Percentiles rank a stretch among this genome's conserved stretches.
Conservation (phyloP, 306 rosid species). For the Lupinus albus region DNA sequence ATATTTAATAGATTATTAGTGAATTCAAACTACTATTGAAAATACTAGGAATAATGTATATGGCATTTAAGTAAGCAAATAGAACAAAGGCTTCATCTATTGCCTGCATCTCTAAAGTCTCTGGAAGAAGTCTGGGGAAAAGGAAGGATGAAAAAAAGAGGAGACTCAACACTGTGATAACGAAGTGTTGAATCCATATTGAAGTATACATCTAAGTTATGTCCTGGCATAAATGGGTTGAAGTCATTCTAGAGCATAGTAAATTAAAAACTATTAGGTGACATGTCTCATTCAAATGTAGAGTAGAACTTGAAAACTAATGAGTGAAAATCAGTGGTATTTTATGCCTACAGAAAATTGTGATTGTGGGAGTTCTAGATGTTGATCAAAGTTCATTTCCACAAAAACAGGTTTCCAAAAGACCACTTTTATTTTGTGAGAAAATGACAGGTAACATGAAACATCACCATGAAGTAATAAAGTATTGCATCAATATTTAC, state of each 20-base stretch:
- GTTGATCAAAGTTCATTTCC: not conserved
- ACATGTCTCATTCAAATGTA: constrained; percentile 15
- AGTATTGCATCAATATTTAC: constrained; percentile 18
- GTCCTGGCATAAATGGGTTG: not conserved
- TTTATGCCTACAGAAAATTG: not conserved
- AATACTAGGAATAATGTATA: not conserved
- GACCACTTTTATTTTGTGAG: constrained; percentile 21
- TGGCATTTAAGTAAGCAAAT: no score
- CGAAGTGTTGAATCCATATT: no score
- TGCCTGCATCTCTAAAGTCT: no score
- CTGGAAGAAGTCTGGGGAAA: no score
- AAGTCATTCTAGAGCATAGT: not conserved
- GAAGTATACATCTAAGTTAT: no score
- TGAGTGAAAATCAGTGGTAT: constrained; percentile 17
- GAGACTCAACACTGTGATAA: no score
- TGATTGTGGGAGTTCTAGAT: not conserved
- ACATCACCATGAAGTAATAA: constrained; percentile 11
- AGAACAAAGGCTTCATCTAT: no score
- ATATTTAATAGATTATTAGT: no score
- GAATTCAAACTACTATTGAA: not conserved
- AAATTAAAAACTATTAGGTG: not conserved
- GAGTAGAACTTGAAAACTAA: not conserved
- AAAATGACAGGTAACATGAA: not conserved
- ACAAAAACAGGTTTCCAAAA: not conserved
- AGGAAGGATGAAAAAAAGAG: no score